Base-by-base conservation (phyloP, 75 land plant species). In the Azolla pinnata region DNA sequence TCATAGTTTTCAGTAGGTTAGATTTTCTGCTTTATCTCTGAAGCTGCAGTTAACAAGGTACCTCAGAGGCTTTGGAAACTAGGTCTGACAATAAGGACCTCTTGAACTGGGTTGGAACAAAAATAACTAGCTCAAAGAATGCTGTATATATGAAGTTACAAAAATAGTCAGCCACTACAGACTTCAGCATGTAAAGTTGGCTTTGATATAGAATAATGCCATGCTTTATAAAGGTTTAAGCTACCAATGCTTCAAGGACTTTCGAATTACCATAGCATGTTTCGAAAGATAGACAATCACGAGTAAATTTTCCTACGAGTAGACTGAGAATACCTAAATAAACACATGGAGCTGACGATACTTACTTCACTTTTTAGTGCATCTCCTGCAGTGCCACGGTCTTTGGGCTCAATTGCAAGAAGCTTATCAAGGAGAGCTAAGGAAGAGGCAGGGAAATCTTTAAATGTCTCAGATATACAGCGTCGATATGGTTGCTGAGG, bases 361-460 rank as follows among this genome's bases (percentile, higher is more conserved):
- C 44, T 42, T 46, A 66, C 68, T 64, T 86, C 86, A 52, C 79
- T 83, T 44, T 73, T 61, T 19, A 86, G 40, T 58, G 90, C 83
- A 45, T 62, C 65, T 35, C 79, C 59, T 5, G 86, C 90, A 57
- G 90, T 65, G 44, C 80, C 83, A 57, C 90, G 64, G 0, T 68
- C 76, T 45, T 71, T 67, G 25, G 90, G 86, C 29, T 80, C 90
- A 33, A 86, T 62, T 50, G 86, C 60, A 56, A 86, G 90, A 54
- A 86, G 86, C 19, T 74, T 65, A 27, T 86, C 81, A 38, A 86
- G 56, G 1, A 86, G 76, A 10, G 83, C 53, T 16, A 83, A 58
- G 14, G 90, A 66, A 46, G 79, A 67, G 27, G 74, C 59, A 18
- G 90, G 86, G 31, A 86, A 77, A 66, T 83, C 81, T 51, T 75